Base-by-base conservation (phyloP, 2,329 filamentous ascomycete genomes). In the Aspergillus fructus region DNA sequence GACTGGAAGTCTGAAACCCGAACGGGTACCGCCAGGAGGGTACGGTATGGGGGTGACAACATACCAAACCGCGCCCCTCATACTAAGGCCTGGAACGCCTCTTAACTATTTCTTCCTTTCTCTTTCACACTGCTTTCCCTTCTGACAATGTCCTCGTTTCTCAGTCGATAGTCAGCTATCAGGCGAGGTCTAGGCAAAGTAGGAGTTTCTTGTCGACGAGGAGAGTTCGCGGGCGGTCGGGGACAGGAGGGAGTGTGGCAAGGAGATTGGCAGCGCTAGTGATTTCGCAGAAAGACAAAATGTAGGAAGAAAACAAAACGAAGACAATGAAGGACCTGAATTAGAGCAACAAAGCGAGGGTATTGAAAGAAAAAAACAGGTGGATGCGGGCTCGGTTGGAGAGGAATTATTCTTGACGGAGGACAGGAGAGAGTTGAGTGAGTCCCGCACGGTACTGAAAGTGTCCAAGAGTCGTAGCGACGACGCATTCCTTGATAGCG, bases 401-500 rank as follows among this genome's bases (percentile, higher is more conserved):
- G 17, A 45, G 52, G 53, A 47, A 55, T 27, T 19, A 33, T 27
- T 19, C 19, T 58, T 48, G 46, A 47, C 45, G 54, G 53, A 50
- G 39, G 40, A 49, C 46, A 53, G 53, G 47, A 53, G 60, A 60
- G 49, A 53, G 49, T 43, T 59, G 51, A 53, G 49, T 47, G 60
- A 58, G 53, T 56, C 52, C 59, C 58, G 58, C 62, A 64, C 64
- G 61, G 56, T 56, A 56, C 58, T 56, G 55, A 59, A 58, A 52
- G 60, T 59, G 60, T 53, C 64, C 50, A 60, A 64, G 47, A 51
- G 58, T 59, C 50, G 62, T 58, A 59, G 57, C 59, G 55, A 64
- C 61, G 59, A 63, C 57, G 61, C 64, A 62, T 67, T 65, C 62
- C 61, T 67, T 61, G 63, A 62, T 55, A 61, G 58, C 56, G 62